Percentiles rank a stretch among this genome's conserved stretches.
Conservation (phyloP, 371 early-diverging fungal species). For the Mortierella sp. region DNA sequence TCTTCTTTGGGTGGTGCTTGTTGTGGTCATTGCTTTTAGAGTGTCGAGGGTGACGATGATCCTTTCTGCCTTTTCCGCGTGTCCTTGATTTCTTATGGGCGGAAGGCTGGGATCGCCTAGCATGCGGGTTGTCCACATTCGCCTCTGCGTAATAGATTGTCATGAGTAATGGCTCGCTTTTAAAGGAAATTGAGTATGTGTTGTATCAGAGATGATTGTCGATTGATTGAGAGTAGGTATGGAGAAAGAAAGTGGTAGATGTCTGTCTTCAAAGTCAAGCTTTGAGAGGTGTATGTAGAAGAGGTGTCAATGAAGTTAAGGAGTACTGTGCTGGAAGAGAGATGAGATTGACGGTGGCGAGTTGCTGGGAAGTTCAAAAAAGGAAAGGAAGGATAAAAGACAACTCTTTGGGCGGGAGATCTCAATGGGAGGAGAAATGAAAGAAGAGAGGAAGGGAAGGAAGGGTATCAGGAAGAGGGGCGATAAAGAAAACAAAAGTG, state of each 20-base stretch:
- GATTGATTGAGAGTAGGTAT: too few species aligned
- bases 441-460: background rate
- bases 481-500: background rate
- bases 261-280: background rate
- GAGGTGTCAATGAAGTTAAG: background rate
- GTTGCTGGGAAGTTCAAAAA: background rate
- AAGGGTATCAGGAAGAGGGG: background rate
- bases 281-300: background rate
- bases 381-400: background rate
- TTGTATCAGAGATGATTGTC: background rate
- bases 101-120: constrained; percentile 1
- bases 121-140: background rate
- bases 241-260: background rate
- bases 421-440: background rate
- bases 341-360: background rate
- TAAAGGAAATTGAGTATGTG: background rate
- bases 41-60: constrained; percentile 2
- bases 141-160: background rate
- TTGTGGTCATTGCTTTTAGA: background rate
- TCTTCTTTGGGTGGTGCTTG: background rate
- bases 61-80: background rate
- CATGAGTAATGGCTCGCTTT: background rate
- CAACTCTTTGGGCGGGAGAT: background rate
- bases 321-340: background rate
- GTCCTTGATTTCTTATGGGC: background rate